A percentile compares a stretch with the other conserved stretches of the same genome.
phyloP scores from a whole-genome alignment of 306 rosid genomes.

The Casuarina cunninghamiana region DNA sequence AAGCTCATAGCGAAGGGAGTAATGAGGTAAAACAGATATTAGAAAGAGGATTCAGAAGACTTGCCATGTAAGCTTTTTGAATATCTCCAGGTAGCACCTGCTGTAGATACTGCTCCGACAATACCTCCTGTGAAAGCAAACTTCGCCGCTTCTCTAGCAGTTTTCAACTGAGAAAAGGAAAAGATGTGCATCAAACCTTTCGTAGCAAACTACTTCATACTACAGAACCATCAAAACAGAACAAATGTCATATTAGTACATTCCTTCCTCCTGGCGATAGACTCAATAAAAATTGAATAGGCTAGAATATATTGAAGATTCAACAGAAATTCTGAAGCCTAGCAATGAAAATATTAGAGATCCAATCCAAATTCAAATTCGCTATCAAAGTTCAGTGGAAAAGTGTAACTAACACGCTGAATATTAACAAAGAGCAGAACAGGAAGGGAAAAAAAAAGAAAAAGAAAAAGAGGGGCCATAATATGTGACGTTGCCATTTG shows the following conservation, averaged over 20 bases:
- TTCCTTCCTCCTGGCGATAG: not conserved
- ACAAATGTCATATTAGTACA: slow-evolving; percentile 1
- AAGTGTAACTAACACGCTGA: not conserved
- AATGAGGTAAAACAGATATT: slow-evolving; percentile 1
- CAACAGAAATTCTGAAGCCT: too few species aligned
- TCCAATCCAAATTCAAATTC: not conserved
- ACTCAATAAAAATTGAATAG: not conserved
- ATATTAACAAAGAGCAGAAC: not conserved
- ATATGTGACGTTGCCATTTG: not conserved
- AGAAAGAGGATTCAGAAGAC: slow-evolving; percentile 14
- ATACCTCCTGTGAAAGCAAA: slow-evolving; percentile 63
- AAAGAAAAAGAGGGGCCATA: not conserved
- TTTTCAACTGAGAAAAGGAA: slow-evolving; percentile 52
- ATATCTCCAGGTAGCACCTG: slow-evolving; percentile 73
- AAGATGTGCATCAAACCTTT: slow-evolving; percentile 11
- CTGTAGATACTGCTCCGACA: slow-evolving; percentile 77
- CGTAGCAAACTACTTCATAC: slow-evolving; percentile 13
- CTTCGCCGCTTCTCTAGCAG: slow-evolving; percentile 67
- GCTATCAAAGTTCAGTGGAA: not conserved
- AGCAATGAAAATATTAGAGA: too few species aligned
- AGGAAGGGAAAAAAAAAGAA: not conserved
- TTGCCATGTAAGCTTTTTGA: slow-evolving; percentile 83
- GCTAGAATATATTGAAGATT: too few species aligned
- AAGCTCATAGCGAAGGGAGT: not conserved
- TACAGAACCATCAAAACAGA: not conserved